Base-by-base conservation (phyloP, 2,329 filamentous ascomycete genomes). In the Helotiales sp. region DNA sequence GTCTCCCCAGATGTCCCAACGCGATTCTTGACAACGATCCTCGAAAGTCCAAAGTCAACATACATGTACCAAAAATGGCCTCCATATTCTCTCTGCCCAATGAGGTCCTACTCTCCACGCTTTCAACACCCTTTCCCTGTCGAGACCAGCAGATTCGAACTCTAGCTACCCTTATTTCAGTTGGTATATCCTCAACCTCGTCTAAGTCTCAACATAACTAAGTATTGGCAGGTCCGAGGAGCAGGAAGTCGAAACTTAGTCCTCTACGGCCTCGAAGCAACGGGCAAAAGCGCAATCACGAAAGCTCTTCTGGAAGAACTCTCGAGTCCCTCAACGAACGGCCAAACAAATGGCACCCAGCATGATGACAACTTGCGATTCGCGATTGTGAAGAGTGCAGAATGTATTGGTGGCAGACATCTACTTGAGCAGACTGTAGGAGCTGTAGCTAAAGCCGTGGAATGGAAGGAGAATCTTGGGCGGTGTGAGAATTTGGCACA, bases 401-500 rank as follows among this genome's bases (percentile, higher is more conserved):
- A 95, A 81, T 95, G 91, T 77, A 90, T 96, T 70, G 93, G 92
- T 0, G 86, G 86, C 3, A 84, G 93, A 20, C 93, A 96, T 79
- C 80, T 96, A 6, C 87, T 93, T 63, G 93, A 96, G 79, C 86
- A 88, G 57, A 89, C 89, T 2, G 80, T 92, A 20, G 85, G 83
- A 11, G 83, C 87, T 34, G 85, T 91, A 7, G 82, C 85, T 3
- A 82, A 82, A 50, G 82, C 84, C n/a, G 72, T 90, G 40, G 74
- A 77, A 37, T 82, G 78, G 78, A 76, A 82, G 67, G 84, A 82
- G 57, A 78, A 82, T 26, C 85, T 87, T 61, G 83, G 85, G 32
- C 84, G 89, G 69, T 97, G 93, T 77, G 94, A 97, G 80, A 93
- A 91, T 69, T 80, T 97, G 61, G 91, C 92, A 65, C 87, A 91